Evolutionary conservation across 2,329 filamentous ascomycete species (phyloP).

Genomic region (Escovopsis weberi): DNA sequence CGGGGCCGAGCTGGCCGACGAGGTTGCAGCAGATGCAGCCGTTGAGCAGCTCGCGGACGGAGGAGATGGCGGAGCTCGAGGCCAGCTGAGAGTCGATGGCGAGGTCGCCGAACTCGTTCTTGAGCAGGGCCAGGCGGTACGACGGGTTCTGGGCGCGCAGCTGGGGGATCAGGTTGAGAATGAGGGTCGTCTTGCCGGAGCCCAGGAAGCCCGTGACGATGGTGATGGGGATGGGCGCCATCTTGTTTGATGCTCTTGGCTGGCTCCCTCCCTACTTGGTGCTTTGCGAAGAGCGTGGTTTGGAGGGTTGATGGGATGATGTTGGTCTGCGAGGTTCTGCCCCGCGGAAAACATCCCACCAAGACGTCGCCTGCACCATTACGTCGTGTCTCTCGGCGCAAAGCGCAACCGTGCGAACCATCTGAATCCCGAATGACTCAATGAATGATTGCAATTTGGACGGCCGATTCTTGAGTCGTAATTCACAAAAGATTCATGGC

Average conservation of each 20-base stretch:
- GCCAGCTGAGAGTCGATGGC: slow-evolving; percentile 90
- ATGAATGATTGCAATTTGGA: no score
- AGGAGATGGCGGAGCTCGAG: slow-evolving; percentile 65
- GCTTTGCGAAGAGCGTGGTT: no score
- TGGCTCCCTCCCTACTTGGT: no score
- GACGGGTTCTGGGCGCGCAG: slow-evolving; percentile 53
- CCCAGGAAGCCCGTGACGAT: slow-evolving; percentile 95
- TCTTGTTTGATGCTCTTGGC: slow-evolving; percentile 14
- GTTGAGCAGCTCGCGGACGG: slow-evolving; percentile 84
- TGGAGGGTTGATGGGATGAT: no score
- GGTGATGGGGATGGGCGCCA: slow-evolving; percentile 72
- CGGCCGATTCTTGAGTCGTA: no score
- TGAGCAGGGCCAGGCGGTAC: slow-evolving; percentile 87
- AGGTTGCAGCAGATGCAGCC: slow-evolving; percentile 99
- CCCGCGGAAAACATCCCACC: no score
- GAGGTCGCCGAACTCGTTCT: slow-evolving; percentile 95
- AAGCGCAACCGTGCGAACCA: no score
- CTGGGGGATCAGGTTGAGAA: slow-evolving; percentile 87
- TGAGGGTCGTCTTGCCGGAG: slow-evolving; percentile 89
- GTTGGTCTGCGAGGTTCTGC: no score
- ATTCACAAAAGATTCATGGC: no score
- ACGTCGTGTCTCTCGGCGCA: background rate
- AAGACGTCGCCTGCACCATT: no score
- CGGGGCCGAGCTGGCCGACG: slow-evolving; percentile 75
- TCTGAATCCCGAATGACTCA: no score